A percentile compares a stretch with the other conserved stretches of the same genome.
These are phyloP conservation scores for Phytopythium kandeliae DNA, from an alignment of 352 stramenopile species.

Conservation along the genomic window DNA sequence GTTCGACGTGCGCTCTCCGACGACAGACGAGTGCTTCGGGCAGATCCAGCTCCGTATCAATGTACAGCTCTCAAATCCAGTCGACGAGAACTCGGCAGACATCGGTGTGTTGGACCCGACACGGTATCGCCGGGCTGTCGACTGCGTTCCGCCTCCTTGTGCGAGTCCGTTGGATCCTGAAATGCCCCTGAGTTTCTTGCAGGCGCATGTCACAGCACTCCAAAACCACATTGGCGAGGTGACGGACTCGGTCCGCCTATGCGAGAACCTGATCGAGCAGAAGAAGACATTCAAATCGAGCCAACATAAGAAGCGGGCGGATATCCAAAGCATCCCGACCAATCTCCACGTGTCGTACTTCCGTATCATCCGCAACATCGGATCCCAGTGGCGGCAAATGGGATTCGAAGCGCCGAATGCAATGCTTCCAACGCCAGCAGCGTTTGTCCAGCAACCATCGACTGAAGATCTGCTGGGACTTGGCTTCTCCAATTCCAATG, in stretches of 20 bases:
- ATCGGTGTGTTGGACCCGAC: conserved; percentile 1
- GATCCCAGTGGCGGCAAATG: conserved; percentile 16
- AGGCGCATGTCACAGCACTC: conserved; percentile 65
- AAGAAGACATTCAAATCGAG: conserved; percentile 85
- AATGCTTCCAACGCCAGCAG: conserved; percentile 6
- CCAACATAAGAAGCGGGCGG: conserved; percentile 71
- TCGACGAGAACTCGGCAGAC: conserved; percentile 9
- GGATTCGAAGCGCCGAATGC: neutral
- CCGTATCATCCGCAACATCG: conserved; percentile 64
- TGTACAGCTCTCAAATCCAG: conserved; percentile 57
- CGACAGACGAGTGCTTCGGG: conserved; percentile 52
- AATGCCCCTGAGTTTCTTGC: conserved; percentile 65
- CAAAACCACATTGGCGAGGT: conserved; percentile 59
- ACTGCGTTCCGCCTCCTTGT: conserved; percentile 30
- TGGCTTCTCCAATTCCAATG: conserved; percentile 10
- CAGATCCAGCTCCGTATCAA: conserved; percentile 75
- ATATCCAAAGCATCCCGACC: conserved; percentile 77
- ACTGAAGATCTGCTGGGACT: conserved; percentile 56
- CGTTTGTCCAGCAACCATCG: conserved; percentile 23
- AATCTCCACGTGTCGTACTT: conserved; percentile 85
- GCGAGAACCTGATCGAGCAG: conserved; percentile 53
- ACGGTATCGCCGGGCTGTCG: conserved; percentile 25
- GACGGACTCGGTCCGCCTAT: conserved; percentile 61
- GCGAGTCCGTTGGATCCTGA: conserved; percentile 49
- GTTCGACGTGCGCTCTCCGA: conserved; percentile 63